Conservation (phyloP, 2,329 filamentous ascomycete species). For the Neonectria punicea region DNA sequence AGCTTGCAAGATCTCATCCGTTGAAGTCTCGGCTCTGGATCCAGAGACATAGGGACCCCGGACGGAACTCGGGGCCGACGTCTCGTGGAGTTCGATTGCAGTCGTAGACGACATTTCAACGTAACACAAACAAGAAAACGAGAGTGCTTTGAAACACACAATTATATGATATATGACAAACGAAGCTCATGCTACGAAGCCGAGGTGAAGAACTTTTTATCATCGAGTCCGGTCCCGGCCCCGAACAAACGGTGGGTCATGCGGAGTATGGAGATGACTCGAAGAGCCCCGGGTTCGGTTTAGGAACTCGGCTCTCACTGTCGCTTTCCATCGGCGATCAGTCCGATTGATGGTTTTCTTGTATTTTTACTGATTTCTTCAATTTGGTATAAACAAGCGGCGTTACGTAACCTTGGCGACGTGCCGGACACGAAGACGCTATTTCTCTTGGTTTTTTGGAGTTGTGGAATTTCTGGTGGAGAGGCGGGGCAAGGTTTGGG, state of each 20-base stretch:
- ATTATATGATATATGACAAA: background rate
- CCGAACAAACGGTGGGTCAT: background rate
- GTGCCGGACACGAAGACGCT: background rate
- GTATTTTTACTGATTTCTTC: background rate
- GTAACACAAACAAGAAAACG: background rate
- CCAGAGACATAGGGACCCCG: constrained; percentile 1
- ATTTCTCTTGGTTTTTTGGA: constrained; percentile 12
- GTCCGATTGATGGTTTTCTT: constrained; percentile 1
- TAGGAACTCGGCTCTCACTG: background rate
- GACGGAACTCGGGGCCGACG: constrained; percentile 11
- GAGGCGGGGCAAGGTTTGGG: background rate
- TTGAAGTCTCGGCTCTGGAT: background rate
- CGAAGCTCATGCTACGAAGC: background rate
- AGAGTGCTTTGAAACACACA: background rate
- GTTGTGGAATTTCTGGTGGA: constrained; percentile 1
- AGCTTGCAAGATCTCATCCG: constrained; percentile 49
- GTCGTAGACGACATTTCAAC: constrained; percentile 16
- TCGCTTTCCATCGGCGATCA: constrained; percentile 6
- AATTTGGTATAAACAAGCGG: constrained; percentile 1
- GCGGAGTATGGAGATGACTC: background rate
- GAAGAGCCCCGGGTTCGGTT: background rate
- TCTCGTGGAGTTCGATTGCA: constrained; percentile 20
- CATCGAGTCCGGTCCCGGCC: constrained; percentile 8
- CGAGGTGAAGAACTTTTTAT: background rate
- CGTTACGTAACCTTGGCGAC: background rate